Evolutionary conservation across 2,329 filamentous ascomycete species (phyloP).

Genomic region (Microascus cirrosus): DNA sequence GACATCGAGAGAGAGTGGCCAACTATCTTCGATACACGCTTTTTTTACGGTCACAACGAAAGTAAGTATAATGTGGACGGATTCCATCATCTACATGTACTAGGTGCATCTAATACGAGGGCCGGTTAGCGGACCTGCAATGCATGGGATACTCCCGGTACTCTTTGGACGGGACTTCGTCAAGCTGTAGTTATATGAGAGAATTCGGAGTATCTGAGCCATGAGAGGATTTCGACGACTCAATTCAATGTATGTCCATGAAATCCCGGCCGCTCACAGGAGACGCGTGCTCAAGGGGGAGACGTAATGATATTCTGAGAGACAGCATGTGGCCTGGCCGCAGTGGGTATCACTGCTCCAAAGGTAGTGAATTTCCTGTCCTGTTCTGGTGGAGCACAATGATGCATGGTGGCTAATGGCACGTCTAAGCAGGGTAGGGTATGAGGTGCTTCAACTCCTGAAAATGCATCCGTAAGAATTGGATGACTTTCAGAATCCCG

Average conservation of each 20-base stretch:
- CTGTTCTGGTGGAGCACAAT: not conserved
- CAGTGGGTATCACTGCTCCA: slow-evolving; percentile 3
- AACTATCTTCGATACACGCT: slow-evolving; percentile 23
- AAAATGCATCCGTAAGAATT: not conserved
- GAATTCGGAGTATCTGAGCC: slow-evolving; percentile 13
- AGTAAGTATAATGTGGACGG: slow-evolving; percentile 10
- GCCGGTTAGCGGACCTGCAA: slow-evolving; percentile 3
- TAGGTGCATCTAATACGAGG: not conserved
- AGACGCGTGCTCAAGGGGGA: not conserved
- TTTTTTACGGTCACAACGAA: slow-evolving; percentile 26
- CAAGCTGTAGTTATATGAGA: not conserved
- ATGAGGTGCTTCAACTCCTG: not conserved
- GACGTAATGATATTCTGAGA: slow-evolving; percentile 3
- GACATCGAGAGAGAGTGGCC: slow-evolving; percentile 13
- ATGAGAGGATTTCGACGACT: slow-evolving; percentile 8
- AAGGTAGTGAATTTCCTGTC: not conserved
- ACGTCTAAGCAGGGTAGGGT: not conserved
- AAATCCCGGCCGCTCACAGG: not conserved
- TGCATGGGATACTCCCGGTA: slow-evolving; percentile 2
- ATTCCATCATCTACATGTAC: not conserved
- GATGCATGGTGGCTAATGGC: not conserved
- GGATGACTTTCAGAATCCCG: not conserved
- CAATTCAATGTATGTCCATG: not conserved
- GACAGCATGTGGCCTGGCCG: slow-evolving; percentile 6
- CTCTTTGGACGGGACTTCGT: not conserved